phyloP scores from a whole-genome alignment of 306 rosid genomes.

The Cicer cuneatum region DNA sequence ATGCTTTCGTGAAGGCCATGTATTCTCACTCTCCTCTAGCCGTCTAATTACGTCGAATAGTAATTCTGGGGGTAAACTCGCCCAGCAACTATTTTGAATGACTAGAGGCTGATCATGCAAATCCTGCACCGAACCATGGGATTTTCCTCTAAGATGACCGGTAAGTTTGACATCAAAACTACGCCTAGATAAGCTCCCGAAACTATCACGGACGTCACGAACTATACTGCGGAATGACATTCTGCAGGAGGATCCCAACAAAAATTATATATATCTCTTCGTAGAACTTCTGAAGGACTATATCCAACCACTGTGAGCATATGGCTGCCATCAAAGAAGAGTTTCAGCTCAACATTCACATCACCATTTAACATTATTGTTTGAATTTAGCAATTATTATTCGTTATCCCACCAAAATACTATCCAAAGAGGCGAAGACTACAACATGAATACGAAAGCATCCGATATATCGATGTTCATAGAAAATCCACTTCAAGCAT shows the following conservation, averaged over 20 bases:
- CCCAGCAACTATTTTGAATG: slow-evolving; percentile 82
- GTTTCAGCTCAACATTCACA: slow-evolving; percentile 28
- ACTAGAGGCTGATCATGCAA: slow-evolving; percentile 69
- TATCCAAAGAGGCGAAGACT: not conserved
- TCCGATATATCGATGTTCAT: not conserved
- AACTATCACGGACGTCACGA: slow-evolving; percentile 86
- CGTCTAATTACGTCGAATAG: slow-evolving; percentile 77
- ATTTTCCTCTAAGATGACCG: slow-evolving; percentile 77
- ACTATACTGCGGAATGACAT: slow-evolving; percentile 95
- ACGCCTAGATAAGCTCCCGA: slow-evolving; percentile 87
- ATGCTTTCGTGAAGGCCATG: slow-evolving; percentile 81
- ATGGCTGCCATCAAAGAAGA: slow-evolving; percentile 50
- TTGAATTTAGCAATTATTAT: slow-evolving; percentile 4
- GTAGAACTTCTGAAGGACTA: slow-evolving; percentile 37
- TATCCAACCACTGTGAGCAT: slow-evolving; percentile 43
- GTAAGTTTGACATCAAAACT: slow-evolving; percentile 77
- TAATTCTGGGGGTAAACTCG: slow-evolving; percentile 80
- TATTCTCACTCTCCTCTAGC: slow-evolving; percentile 84
- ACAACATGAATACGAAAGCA: slow-evolving; percentile 4
- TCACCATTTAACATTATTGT: not conserved
- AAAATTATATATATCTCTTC: slow-evolving; percentile 38
- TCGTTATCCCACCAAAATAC: slow-evolving; percentile 18
- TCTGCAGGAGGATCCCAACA: slow-evolving; percentile 43
- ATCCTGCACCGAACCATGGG: slow-evolving; percentile 80
- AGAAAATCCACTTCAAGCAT: slow-evolving; percentile 18